Evolutionary conservation across 768 basidiomycete species (phyloP).

Genomic region (Tricholoma hemisulphureum): DNA sequence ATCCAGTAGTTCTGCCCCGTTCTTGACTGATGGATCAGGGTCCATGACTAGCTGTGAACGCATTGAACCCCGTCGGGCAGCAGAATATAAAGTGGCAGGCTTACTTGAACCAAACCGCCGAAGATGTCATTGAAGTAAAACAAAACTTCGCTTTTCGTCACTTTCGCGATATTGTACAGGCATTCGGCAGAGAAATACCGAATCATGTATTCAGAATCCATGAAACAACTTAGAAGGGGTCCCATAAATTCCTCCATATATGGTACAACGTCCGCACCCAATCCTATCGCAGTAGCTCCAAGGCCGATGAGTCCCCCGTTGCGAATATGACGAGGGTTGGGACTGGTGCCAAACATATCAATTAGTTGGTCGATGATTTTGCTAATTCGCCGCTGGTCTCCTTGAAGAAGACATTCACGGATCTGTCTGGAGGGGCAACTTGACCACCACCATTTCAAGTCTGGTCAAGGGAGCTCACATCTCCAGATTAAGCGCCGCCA

Average conservation of each 20-base stretch:
- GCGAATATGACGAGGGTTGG: conserved; percentile 82
- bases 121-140: conserved; percentile 99
- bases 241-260: conserved; percentile 93
- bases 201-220: conserved; percentile 90
- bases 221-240: conserved; percentile 86
- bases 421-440: conserved; percentile 78
- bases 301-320: conserved; percentile 96
- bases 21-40: conserved; percentile 94
- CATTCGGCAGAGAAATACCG: conserved; percentile 98
- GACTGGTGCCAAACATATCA: conserved; percentile 85
- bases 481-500: too few species aligned
- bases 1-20: conserved; percentile 95
- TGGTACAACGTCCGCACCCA: conserved; percentile 88
- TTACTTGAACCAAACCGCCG: conserved; percentile 92
- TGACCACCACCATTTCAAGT: too few species aligned
- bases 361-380: conserved; percentile 92
- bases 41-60: conserved; percentile 98
- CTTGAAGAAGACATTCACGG: conserved; percentile 79
- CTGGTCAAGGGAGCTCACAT: too few species aligned
- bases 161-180: conserved; percentile 96
- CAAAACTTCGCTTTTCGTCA: conserved; percentile 94
- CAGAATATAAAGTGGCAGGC: too few species aligned
- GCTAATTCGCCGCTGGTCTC: conserved; percentile 75
- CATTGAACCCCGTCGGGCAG: too few species aligned
- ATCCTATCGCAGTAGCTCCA: conserved; percentile 93